phyloP scores from a whole-genome alignment of 495 filamentous ascomycete species.

The Baudoinia panamericana region DNA sequence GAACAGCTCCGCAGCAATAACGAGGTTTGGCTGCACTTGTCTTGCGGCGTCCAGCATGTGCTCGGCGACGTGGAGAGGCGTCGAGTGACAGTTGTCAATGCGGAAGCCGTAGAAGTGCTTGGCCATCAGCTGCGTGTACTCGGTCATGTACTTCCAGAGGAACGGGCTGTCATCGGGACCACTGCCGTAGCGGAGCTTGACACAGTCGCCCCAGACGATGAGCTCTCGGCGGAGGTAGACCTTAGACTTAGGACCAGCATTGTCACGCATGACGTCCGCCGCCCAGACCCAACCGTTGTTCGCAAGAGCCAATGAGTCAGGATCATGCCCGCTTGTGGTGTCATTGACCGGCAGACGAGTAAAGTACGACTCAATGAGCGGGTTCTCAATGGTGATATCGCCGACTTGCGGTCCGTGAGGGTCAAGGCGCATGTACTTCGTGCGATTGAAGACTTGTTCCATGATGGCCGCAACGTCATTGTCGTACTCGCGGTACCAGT shows the following conservation, averaged over 20 bases:
- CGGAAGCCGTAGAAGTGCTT: slow-evolving; percentile 93
- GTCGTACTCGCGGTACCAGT: slow-evolving; percentile 85
- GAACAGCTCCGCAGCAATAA: slow-evolving; percentile 91
- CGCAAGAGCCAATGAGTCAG: slow-evolving; percentile 65
- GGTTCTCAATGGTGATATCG: slow-evolving; percentile 56
- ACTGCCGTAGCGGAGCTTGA: slow-evolving; percentile 84
- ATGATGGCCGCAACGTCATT: slow-evolving; percentile 67
- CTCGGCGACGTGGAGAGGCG: slow-evolving; percentile 82
- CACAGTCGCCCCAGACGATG: slow-evolving; percentile 97
- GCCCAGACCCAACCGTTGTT: slow-evolving; percentile 99
- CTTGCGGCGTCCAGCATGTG: slow-evolving; percentile 87
- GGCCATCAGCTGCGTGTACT: slow-evolving; percentile 84
- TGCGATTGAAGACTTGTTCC: slow-evolving; percentile 82
- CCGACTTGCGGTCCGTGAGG: slow-evolving; percentile 83
- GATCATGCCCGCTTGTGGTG: slow-evolving; percentile 60
- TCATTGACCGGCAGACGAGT: slow-evolving; percentile 76
- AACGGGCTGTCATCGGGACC: slow-evolving; percentile 76
- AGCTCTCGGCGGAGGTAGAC: slow-evolving; percentile 89
- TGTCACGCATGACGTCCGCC: slow-evolving; percentile 83
- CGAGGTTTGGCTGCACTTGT: slow-evolving; percentile 73
- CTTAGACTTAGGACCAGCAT: slow-evolving; percentile 75
- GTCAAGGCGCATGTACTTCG: slow-evolving; percentile 84
- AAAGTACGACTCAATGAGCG: slow-evolving; percentile 93
- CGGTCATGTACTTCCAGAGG: slow-evolving; percentile 89
- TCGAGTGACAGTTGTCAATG: slow-evolving; percentile 98